Conservation (phyloP, 805 yeast species). For the Teunomyces tritomae region DNA sequence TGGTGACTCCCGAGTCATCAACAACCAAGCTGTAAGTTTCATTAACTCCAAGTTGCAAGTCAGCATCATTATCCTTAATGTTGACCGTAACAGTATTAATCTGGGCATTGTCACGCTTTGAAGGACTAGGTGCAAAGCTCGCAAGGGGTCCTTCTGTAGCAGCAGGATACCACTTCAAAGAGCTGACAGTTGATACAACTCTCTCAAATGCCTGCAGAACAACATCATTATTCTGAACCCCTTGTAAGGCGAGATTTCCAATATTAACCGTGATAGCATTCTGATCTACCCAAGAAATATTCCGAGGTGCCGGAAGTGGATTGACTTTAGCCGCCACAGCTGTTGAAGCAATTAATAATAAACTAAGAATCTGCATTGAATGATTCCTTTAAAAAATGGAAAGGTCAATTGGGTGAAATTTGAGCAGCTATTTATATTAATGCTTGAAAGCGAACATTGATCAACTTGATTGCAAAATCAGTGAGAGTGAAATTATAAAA, state of each 20-base stretch:
- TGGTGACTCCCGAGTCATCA: slow-evolving; percentile 13
- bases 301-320: slow-evolving; percentile 22
- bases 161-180: slow-evolving; percentile 34
- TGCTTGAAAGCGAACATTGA: no score
- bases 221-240: slow-evolving; percentile 9
- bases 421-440: background rate
- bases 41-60: slow-evolving; percentile 34
- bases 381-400: background rate
- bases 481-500: no score
- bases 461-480: no score
- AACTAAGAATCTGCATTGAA: background rate
- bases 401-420: no score
- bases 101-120: background rate
- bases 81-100: slow-evolving; percentile 7
- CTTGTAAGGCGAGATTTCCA: slow-evolving; percentile 4
- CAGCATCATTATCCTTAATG: slow-evolving; percentile 19
- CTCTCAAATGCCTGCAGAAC: slow-evolving; percentile 24
- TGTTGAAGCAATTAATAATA: background rate
- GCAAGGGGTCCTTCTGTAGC: slow-evolving; percentile 26
- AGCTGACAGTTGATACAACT: slow-evolving; percentile 13
- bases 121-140: slow-evolving; percentile 16
- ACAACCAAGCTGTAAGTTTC: slow-evolving; percentile 31
- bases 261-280: slow-evolving; percentile 3
- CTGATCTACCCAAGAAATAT: slow-evolving; percentile 16
- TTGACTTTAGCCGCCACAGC: slow-evolving; percentile 11